A percentile compares a stretch with the other conserved stretches of the same genome.
These are phyloP conservation scores for Mycena belliarum DNA, from an alignment of 768 basidiomycete species.

Conservation along the genomic window DNA sequence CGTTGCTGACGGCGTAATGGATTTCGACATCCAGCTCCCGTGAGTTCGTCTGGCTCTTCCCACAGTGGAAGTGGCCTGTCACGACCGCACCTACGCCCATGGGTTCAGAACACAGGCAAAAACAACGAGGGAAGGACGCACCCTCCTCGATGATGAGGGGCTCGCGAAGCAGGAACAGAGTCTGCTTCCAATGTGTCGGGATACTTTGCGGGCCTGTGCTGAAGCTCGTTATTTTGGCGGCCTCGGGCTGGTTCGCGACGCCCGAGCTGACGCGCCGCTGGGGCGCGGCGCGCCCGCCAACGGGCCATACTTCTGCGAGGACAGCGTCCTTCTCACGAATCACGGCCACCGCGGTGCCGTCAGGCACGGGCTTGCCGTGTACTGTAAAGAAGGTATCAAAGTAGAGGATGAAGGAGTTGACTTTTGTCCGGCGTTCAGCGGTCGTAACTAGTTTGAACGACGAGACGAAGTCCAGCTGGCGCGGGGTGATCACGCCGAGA, in stretches of 20 bases:
- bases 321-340: slow-evolving; percentile 59
- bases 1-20: slow-evolving; percentile 56
- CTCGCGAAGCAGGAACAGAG: slow-evolving; percentile 80
- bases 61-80: slow-evolving; percentile 78
- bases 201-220: slow-evolving; percentile 88
- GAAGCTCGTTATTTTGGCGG: slow-evolving; percentile 61
- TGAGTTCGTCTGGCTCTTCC: slow-evolving; percentile 78
- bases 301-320: slow-evolving; percentile 80
- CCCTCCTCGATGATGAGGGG: slow-evolving; percentile 79
- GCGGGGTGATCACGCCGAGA: slow-evolving; percentile 59
- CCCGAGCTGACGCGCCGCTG: slow-evolving; percentile 60
- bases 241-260: slow-evolving; percentile 35
- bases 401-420: slow-evolving; percentile 84
- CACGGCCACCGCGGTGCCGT: slow-evolving; percentile 53
- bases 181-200: slow-evolving; percentile 97
- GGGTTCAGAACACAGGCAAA: background rate
- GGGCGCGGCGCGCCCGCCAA: slow-evolving; percentile 64
- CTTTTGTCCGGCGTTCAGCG: slow-evolving; percentile 58
- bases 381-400: slow-evolving; percentile 92
- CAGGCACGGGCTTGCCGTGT: slow-evolving; percentile 52
- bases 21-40: slow-evolving; percentile 92
- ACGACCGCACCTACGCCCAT: slow-evolving; percentile 63
- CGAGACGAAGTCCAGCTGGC: slow-evolving; percentile 79
- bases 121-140: slow-evolving; percentile 31
- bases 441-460: slow-evolving; percentile 76